A percentile compares a stretch with the other conserved stretches of the same genome.
phyloP scores from a whole-genome alignment of 179 eudicot species.

The Spergularia azorica region DNA sequence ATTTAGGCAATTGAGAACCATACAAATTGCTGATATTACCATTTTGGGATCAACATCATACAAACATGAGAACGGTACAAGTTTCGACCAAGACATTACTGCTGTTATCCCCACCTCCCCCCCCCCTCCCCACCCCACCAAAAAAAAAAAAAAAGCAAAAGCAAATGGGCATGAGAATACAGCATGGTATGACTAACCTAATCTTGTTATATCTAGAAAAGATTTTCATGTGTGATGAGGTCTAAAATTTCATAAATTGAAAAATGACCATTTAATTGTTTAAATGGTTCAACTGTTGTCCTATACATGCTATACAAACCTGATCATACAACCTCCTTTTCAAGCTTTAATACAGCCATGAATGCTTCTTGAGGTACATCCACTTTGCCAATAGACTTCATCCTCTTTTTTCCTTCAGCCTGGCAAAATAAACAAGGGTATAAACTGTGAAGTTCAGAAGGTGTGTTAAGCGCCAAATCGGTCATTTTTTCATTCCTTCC shows the following conservation, averaged over 20 bases:
- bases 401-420: constrained; percentile 99
- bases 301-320: constrained; percentile 29
- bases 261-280: background rate
- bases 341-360: constrained; percentile 97
- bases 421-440: constrained; percentile 30
- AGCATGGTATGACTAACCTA: constrained; percentile 8
- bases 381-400: constrained; percentile 92
- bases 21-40: background rate
- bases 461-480: background rate
- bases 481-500: background rate
- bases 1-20: background rate
- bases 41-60: background rate
- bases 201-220: background rate
- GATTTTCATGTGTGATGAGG: background rate
- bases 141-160: background rate
- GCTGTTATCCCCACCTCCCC: background rate
- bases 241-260: background rate
- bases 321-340: constrained; percentile 83
- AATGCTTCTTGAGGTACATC: constrained; percentile 99
- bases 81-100: background rate
- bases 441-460: background rate
- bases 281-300: constrained; percentile 5
- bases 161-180: background rate
- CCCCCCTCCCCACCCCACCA: background rate
- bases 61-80: background rate